Conservation (phyloP, 306 rosid genomes). For the Cotoneaster glaucophyllus region DNA sequence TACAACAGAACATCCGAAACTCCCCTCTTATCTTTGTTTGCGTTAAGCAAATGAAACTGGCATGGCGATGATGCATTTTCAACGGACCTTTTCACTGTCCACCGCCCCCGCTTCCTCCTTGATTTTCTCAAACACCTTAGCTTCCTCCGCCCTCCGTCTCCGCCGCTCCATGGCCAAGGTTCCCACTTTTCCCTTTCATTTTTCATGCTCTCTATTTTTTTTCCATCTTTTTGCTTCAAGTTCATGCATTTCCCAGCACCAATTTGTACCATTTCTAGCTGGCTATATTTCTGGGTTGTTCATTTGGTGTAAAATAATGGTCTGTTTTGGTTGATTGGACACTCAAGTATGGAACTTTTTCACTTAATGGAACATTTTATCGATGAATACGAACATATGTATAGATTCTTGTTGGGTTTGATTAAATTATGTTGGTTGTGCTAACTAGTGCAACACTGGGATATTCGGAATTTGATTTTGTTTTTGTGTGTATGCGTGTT, state of each 20-base stretch:
- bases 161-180: slow-evolving; percentile 51
- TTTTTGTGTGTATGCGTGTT: neutral
- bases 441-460: neutral
- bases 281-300: neutral
- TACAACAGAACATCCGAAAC: neutral
- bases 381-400: neutral
- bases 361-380: neutral
- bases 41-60: slow-evolving; percentile 22
- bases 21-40: neutral
- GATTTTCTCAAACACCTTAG: slow-evolving; percentile 18
- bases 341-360: neutral
- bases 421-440: neutral
- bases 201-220: neutral
- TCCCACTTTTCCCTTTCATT: neutral
- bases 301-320: neutral
- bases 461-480: neutral
- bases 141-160: slow-evolving; percentile 33
- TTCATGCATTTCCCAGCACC: neutral
- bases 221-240: neutral
- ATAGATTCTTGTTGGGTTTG: neutral
- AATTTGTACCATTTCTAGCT: neutral
- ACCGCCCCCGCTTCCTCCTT: slow-evolving; percentile 25
- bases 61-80: slow-evolving; percentile 49
- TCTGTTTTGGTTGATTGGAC: neutral
- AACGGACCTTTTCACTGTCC: slow-evolving; percentile 35